Base-by-base conservation (phyloP, 1,139 yeast genomes). In the Protomyces lactucae-debilis region DNA sequence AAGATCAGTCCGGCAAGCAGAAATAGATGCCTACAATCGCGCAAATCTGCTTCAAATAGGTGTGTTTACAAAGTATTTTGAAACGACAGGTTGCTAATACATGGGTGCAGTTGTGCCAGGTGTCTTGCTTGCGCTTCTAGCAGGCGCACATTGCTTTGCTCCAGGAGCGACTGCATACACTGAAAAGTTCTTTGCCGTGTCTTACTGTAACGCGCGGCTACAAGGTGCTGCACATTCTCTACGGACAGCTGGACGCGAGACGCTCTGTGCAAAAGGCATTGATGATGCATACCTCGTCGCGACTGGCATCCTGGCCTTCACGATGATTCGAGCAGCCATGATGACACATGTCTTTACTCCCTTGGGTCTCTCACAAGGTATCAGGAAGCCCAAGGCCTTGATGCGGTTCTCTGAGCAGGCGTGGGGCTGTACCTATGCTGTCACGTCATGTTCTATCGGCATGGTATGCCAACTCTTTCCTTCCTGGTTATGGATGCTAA, bases 351-450 rank as follows among this genome's bases (percentile, higher is more conserved):
- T 82, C 10, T 80, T 87, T 65, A 79, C 77, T 60, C 92, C 92
- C 18, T 71, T 85, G 66, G 91, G 90, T 46, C 65, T 72, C n/a
- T 68, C 72, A 52, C 76, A 79, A 65, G 78, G 82, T 18, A 84
- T 88, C 65, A 75, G 75, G 53, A 77, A 82, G 1, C 73, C 73
- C 16, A 85, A 83, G 71, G 82, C 85, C 1, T 77, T 79, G 55
- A 82, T 82, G 61, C 80, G 97, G 68, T 90, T 88, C 72, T 87
- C 90, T 64, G 97, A 91, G 76, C 97, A 90, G 77, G 85, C 91
- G 66, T 91, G 97, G 96, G 79, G 84, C 45, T 75, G 83, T 43
- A 72, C 83, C n/a, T 88, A 86, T 73, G 88, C 85, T 74, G 69
- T 81, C 9, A 70, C 76, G 16, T 82, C 88, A 12, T 86, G 86